Evolutionary conservation across 1,139 yeast species (phyloP), one percentile per base, ranked within the genome.

Genomic region (Meyerozyma guilliermondii): DNA sequence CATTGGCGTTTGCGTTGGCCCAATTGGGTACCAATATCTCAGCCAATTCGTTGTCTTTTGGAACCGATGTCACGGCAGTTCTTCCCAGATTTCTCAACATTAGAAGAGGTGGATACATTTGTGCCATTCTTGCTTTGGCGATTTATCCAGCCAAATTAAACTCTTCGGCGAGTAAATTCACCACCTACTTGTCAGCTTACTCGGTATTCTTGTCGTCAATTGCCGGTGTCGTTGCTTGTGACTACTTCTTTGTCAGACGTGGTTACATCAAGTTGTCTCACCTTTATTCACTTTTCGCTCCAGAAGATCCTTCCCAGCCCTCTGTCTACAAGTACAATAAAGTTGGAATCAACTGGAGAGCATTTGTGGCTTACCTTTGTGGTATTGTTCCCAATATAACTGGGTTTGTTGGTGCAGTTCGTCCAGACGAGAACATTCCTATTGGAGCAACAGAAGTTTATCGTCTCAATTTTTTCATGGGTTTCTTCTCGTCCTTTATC

Each of bases 21-120:
- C 96, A 88, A 64, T 68, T 87, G 49, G 96, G 96, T 60, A 85
- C 95, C n/a, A 89, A 89, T 59, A 85, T 89, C 49, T 80, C 94
- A 31, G 96, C 96, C 11, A 89, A 89, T 65, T 83, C 95, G 4
- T 70, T 89, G 42, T 82, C 95, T 4, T 92, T 94, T 42, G 96
- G 96, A 58, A 88, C 95, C 4, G 97, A 89, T 65, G 79, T 87
- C 67, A 79, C 96, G 11, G 95, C 96, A 2, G 60, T 89, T 50
- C 61, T 87, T 40, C 96, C 97, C 31, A 72, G 83, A 46, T 87
- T 71, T 62, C 69, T 89, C 58, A 87, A 83, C 65, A 65, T 65
- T 35, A 46, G 95, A 86, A 80, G 97, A 53, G 85, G 89, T 41
- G 83, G 89, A 3, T 84, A 80, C 56, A 66, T 89, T 43, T 87